Conservation (phyloP, 176 grass and related monocot species). For the Ampelocalamus luodianensis region DNA sequence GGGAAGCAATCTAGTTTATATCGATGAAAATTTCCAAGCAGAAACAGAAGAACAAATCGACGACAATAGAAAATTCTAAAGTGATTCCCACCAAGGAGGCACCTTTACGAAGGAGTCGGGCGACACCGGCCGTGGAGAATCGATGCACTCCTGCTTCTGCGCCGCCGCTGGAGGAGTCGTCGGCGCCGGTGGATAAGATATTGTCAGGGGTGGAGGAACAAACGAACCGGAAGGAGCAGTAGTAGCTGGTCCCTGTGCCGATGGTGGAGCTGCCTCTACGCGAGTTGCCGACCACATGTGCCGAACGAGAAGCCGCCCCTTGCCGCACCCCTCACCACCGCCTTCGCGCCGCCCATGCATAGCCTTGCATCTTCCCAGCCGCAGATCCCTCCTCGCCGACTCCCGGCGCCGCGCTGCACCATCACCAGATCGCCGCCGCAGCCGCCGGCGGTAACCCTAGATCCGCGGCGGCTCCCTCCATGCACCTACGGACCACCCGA, state of each 20-base stretch:
- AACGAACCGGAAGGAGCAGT: constrained; percentile 14
- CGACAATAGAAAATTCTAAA: not conserved
- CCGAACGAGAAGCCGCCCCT: constrained; percentile 58
- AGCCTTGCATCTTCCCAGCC: constrained; percentile 62
- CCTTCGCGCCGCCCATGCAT: constrained; percentile 81
- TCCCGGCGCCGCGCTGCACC: constrained; percentile 50
- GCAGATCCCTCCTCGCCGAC: constrained; percentile 53
- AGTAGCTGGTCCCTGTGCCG: constrained; percentile 46
- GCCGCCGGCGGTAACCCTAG: constrained; percentile 54
- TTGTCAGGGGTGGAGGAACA: constrained; percentile 3
- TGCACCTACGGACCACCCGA: constrained; percentile 33
- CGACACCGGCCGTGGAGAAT: constrained; percentile 37
- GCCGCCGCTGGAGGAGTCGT: constrained; percentile 21
- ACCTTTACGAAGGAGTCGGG: constrained; percentile 74
- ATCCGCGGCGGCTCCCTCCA: constrained; percentile 45
- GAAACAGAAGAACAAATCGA: constrained; percentile 17
- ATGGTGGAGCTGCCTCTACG: constrained; percentile 65
- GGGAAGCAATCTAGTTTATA: not conserved
- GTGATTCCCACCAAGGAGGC: constrained; percentile 35
- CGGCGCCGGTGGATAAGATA: constrained; percentile 8
- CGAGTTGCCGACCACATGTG: constrained; percentile 78
- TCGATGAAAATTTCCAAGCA: not conserved
- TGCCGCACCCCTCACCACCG: constrained; percentile 54
- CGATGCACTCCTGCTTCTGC: constrained; percentile 31
- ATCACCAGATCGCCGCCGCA: constrained; percentile 50